These are phyloP conservation scores for Fusarium duplospermum DNA, from an alignment of 2,329 filamentous ascomycete species.

Conservation along the genomic window DNA sequence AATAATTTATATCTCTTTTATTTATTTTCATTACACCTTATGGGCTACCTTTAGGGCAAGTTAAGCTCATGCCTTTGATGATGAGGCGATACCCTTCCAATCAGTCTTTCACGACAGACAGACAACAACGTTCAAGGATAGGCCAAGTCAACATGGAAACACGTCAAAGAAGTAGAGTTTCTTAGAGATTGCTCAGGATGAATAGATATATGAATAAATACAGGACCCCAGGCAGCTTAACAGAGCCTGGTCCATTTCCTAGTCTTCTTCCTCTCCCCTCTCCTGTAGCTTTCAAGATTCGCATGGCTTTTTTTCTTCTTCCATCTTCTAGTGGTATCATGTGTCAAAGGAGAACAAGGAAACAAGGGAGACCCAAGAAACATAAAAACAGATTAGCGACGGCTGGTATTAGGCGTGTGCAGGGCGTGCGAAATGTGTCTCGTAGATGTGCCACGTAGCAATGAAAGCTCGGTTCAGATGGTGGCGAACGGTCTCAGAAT, in stretches of 20 bases:
- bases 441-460: slow-evolving; percentile 36
- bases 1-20: too few relatives aligned
- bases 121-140: background rate
- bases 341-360: slow-evolving; percentile 34
- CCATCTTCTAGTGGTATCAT: slow-evolving; percentile 49
- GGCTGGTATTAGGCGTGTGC: slow-evolving; percentile 42
- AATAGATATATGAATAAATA: slow-evolving; percentile 36
- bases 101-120: background rate
- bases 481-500: slow-evolving; percentile 24
- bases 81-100: too few relatives aligned
- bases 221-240: slow-evolving; percentile 24
- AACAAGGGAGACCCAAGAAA: slow-evolving; percentile 31
- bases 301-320: slow-evolving; percentile 40
- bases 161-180: slow-evolving; percentile 7
- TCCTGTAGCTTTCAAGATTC: slow-evolving; percentile 34
- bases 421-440: slow-evolving; percentile 37
- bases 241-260: slow-evolving; percentile 13
- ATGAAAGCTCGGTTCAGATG: slow-evolving; percentile 27
- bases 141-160: background rate
- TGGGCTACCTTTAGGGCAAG: background rate
- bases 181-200: slow-evolving; percentile 15
- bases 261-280: slow-evolving; percentile 13
- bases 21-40: background rate
- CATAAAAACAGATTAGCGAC: slow-evolving; percentile 39
- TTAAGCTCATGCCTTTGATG: background rate